These are phyloP conservation scores for Xylaria castorea DNA, from an alignment of 495 filamentous ascomycete genomes.

Conservation along the genomic window DNA sequence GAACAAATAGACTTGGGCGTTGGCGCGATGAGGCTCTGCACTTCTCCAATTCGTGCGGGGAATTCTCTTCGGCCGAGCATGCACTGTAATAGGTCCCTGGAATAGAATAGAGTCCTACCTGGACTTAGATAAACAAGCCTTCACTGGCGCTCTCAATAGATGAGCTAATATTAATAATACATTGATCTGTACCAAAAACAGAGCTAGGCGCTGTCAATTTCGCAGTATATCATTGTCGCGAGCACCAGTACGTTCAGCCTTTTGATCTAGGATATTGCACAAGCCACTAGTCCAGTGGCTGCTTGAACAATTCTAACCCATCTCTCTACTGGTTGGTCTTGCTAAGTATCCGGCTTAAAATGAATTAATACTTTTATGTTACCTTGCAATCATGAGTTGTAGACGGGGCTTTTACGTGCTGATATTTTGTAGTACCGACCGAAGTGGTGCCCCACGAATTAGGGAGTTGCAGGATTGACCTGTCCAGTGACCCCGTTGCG, in stretches of 20 bases:
- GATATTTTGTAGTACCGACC: background rate
- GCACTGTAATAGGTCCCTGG: constrained; percentile 2
- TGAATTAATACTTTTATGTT: background rate
- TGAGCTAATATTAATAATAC: constrained; percentile 24
- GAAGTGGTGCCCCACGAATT: background rate
- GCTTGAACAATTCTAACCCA: background rate
- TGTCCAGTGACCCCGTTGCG: no score
- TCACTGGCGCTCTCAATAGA: constrained; percentile 16
- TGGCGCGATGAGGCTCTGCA: constrained; percentile 21
- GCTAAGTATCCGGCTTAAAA: background rate
- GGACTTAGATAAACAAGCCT: constrained; percentile 11
- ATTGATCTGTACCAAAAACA: background rate
- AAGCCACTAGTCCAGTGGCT: background rate
- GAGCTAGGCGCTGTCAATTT: background rate
- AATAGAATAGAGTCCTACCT: constrained; percentile 17
- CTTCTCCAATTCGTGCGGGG: constrained; percentile 29
- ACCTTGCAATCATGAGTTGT: background rate
- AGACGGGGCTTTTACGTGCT: background rate
- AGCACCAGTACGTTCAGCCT: background rate
- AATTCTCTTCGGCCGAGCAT: background rate
- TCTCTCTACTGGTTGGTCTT: background rate
- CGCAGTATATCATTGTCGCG: no score
- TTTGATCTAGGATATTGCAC: background rate
- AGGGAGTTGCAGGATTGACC: no score
- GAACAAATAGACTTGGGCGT: background rate